Conservation (phyloP, 2,329 filamentous ascomycete genomes). For the Thermochaetoides dissita region DNA sequence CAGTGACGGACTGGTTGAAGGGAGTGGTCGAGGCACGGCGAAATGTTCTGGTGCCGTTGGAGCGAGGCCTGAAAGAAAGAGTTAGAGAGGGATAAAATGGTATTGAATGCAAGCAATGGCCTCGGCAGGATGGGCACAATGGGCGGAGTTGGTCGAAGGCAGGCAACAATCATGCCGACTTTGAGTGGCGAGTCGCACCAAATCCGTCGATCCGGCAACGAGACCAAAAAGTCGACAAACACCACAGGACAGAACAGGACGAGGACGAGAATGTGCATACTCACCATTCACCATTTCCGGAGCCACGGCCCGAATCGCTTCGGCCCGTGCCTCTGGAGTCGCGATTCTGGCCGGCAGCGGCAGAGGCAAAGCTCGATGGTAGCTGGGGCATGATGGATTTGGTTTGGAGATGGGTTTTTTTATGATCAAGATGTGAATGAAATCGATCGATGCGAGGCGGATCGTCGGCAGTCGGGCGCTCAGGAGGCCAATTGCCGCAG, state of each 20-base stretch:
- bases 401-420: not conserved
- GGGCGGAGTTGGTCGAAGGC: no score
- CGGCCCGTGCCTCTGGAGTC: conserved; percentile 43
- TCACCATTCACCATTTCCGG: conserved; percentile 58
- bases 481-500: conserved; percentile 5
- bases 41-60: conserved; percentile 51
- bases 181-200: no score
- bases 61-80: conserved; percentile 34
- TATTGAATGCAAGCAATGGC: no score
- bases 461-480: no score
- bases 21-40: conserved; percentile 49
- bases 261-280: conserved; percentile 21
- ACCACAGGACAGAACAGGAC: not conserved
- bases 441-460: no score
- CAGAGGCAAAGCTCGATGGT: conserved; percentile 72
- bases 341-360: conserved; percentile 61
- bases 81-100: no score
- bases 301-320: conserved; percentile 37
- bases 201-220: not conserved
- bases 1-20: conserved; percentile 20
- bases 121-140: no score
- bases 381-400: conserved; percentile 48
- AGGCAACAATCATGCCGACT: no score
- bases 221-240: not conserved
- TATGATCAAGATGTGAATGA: no score